phyloP scores from a whole-genome alignment of 768 basidiomycete genomes.

The Lactifluus pinguis region DNA sequence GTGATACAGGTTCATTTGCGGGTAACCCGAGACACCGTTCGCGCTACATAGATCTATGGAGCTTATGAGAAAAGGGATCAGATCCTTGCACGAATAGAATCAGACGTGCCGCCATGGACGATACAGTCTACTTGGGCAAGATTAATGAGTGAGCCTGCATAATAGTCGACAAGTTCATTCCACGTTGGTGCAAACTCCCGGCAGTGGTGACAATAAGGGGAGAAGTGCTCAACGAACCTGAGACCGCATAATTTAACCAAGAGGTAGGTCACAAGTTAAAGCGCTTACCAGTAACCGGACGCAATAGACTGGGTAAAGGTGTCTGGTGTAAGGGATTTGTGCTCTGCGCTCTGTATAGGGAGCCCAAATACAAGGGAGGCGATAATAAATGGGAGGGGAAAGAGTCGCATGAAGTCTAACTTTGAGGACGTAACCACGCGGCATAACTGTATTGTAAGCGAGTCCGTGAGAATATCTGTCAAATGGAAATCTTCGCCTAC shows the following conservation, averaged over 20 bases:
- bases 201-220: conserved; percentile 81
- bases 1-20: conserved; percentile 63
- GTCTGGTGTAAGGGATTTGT: conserved; percentile 42
- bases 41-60: conserved; percentile 64
- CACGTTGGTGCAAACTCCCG: conserved; percentile 73
- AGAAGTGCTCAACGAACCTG: conserved; percentile 81
- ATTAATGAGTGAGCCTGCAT: conserved; percentile 41
- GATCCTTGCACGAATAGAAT: background rate
- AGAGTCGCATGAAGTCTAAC: background rate
- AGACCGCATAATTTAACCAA: background rate
- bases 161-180: conserved; percentile 52
- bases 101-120: conserved; percentile 58
- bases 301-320: conserved; percentile 46
- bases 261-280: background rate
- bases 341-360: conserved; percentile 21
- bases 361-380: conserved; percentile 16
- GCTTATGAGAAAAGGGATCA: background rate
- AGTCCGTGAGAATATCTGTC: conserved; percentile 12
- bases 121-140: conserved; percentile 81
- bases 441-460: background rate
- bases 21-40: conserved; percentile 65
- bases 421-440: background rate
- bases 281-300: conserved; percentile 51
- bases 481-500: conserved; percentile 50
- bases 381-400: conserved; percentile 14